Percentiles rank a stretch among this genome's conserved stretches.
Conservation (phyloP, 208 protist species). For the Entamoeba moshkovskii region DNA sequence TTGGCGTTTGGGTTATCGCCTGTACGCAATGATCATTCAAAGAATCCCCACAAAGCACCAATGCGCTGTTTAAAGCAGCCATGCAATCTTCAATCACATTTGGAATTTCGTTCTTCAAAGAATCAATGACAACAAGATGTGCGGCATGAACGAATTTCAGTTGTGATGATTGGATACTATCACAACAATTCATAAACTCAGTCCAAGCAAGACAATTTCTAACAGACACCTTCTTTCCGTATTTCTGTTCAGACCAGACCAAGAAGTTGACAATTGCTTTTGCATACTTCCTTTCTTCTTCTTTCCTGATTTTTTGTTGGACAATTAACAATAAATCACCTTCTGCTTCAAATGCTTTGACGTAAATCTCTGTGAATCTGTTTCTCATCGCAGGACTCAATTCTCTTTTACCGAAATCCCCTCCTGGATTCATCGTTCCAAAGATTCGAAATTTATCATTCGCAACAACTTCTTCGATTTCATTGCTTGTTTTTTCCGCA, state of each 20-base stretch:
- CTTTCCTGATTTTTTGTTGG: constrained; percentile 31
- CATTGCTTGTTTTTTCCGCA: not conserved
- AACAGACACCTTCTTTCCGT: not conserved
- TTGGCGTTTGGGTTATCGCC: not conserved
- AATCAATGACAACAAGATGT: not conserved
- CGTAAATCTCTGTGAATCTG: constrained; percentile 98
- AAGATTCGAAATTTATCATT: constrained; percentile 76
- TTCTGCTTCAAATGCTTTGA: constrained; percentile 50
- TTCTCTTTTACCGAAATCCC: constrained; percentile 99
- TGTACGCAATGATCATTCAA: not conserved
- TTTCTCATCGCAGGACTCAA: constrained; percentile 94
- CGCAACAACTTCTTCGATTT: constrained; percentile 34
- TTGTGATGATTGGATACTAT: not conserved
- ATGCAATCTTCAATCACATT: not conserved
- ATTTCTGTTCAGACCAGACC: not conserved
- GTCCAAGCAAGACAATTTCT: not conserved
- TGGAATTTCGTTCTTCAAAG: not conserved
- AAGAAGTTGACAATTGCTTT: constrained; percentile 7
- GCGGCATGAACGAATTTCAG: constrained; percentile 6
- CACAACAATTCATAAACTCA: constrained; percentile 12
- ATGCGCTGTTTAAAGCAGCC: not conserved
- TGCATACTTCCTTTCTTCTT: not conserved
- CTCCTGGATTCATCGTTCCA: constrained; percentile 99
- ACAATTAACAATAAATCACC: constrained; percentile 76
- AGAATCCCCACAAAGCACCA: not conserved